Conservation (phyloP, 176 grass and related monocot species). For the Elymus sibiricus region DNA sequence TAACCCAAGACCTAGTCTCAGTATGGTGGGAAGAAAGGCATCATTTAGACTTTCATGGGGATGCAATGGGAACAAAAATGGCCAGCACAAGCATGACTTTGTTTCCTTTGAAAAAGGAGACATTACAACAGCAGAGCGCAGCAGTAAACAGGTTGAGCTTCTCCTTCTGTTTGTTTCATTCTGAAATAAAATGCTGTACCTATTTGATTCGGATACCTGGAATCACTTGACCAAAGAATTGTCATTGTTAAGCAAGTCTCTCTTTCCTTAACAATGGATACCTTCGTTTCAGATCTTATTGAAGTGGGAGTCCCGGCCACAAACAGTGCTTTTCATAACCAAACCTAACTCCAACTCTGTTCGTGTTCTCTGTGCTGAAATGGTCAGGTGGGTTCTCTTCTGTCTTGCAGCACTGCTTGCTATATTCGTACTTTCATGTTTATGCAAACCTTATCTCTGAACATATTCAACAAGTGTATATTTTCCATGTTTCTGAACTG, state of each 20-base stretch:
- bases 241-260: background rate
- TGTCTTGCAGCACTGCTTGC: constrained; percentile 1
- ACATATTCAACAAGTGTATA: background rate
- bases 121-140: constrained; percentile 94
- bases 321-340: constrained; percentile 88
- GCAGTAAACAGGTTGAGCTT: constrained; percentile 83
- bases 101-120: constrained; percentile 99
- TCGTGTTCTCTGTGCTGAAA: constrained; percentile 72
- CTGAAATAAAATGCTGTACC: background rate
- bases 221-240: background rate
- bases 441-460: background rate
- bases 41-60: constrained; percentile 93
- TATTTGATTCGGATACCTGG: background rate
- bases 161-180: constrained; percentile 13
- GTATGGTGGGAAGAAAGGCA: constrained; percentile 77
- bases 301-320: constrained; percentile 91
- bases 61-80: constrained; percentile 92
- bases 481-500: constrained; percentile 2
- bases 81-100: constrained; percentile 97
- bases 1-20: constrained; percentile 55
- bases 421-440: background rate
- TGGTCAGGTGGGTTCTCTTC: constrained; percentile 77
- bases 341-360: constrained; percentile 93
- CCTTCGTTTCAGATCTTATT: constrained; percentile 79
- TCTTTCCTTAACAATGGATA: constrained; percentile 26